phyloP scores from a whole-genome alignment of 163 green algal genomes.

The Scenedesmus sp. region DNA sequence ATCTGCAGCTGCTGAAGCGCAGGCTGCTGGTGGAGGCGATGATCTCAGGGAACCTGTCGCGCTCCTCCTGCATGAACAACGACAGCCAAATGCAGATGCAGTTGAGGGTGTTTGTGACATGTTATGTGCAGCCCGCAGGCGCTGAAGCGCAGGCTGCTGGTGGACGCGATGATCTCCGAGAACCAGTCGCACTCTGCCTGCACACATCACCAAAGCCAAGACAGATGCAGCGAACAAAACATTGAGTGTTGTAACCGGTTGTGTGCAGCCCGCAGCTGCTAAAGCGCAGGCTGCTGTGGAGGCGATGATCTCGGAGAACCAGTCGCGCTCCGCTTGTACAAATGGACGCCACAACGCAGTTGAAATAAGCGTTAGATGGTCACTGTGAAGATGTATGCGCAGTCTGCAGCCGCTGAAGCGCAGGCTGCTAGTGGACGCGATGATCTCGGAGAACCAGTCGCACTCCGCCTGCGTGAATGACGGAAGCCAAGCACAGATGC shows the following conservation, averaged over 20 bases:
- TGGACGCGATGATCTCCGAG: slow-evolving; percentile 94
- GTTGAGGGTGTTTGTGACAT: background rate
- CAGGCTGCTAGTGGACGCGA: slow-evolving; percentile 93
- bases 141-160: slow-evolving; percentile 82
- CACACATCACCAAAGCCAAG: too few relatives aligned
- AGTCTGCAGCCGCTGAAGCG: slow-evolving; percentile 82
- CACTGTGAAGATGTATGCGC: too few relatives aligned
- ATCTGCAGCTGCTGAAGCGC: slow-evolving; percentile 80
- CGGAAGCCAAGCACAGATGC: background rate
- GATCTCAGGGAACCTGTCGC: slow-evolving; percentile 96
- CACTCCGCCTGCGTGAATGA: background rate
- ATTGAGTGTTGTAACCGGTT: background rate
- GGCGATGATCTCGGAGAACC: too few relatives aligned
- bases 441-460: slow-evolving; percentile 97
- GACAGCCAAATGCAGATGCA: background rate
- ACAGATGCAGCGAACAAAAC: too few relatives aligned
- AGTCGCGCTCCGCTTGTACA: too few relatives aligned
- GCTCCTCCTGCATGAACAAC: background rate
- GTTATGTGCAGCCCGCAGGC: background rate
- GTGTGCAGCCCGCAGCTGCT: too few relatives aligned
- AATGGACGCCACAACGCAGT: too few relatives aligned
- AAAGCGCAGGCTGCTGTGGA: too few relatives aligned
- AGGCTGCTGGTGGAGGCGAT: slow-evolving; percentile 94
- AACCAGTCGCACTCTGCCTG: slow-evolving; percentile 80
- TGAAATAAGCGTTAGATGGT: too few relatives aligned